These are phyloP conservation scores for Rubia yunnanensis DNA, from an alignment of 257 asterid species.

Conservation along the genomic window DNA sequence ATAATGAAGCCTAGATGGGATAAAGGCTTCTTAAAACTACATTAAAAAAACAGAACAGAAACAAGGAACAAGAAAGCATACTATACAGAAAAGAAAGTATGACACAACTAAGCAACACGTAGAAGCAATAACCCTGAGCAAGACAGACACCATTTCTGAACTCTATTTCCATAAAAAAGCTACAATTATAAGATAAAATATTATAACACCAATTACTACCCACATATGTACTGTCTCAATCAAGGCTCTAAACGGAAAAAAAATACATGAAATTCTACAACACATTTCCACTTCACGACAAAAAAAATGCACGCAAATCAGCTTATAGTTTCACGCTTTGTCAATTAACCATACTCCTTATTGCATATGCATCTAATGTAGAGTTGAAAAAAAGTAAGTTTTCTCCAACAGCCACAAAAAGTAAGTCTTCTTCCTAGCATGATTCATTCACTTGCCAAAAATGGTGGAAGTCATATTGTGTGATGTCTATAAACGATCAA, in stretches of 20 bases:
- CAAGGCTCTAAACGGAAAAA: not conserved
- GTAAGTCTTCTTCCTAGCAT: too few species aligned
- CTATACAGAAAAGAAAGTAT: not conserved
- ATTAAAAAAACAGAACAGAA: not conserved
- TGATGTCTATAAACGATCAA: not conserved
- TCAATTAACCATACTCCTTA: not conserved
- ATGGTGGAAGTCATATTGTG: not conserved
- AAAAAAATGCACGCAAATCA: not conserved
- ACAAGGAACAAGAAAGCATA: not conserved
- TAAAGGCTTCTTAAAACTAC: not conserved
- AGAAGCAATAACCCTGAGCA: not conserved
- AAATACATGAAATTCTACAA: not conserved
- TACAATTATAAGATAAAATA: not conserved
- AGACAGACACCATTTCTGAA: not conserved
- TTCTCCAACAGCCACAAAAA: too few species aligned
- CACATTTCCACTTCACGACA: not conserved
- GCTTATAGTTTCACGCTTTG: not conserved
- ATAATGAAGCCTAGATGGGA: not conserved
- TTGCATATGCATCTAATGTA: not conserved
- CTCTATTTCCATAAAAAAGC: not conserved
- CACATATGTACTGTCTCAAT: not conserved
- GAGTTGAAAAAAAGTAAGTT: too few species aligned
- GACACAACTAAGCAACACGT: not conserved
- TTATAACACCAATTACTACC: not conserved
- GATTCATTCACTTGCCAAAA: not conserved